Evolutionary conservation across 1,139 yeast species (phyloP).

Genomic region (Candida anutae): DNA sequence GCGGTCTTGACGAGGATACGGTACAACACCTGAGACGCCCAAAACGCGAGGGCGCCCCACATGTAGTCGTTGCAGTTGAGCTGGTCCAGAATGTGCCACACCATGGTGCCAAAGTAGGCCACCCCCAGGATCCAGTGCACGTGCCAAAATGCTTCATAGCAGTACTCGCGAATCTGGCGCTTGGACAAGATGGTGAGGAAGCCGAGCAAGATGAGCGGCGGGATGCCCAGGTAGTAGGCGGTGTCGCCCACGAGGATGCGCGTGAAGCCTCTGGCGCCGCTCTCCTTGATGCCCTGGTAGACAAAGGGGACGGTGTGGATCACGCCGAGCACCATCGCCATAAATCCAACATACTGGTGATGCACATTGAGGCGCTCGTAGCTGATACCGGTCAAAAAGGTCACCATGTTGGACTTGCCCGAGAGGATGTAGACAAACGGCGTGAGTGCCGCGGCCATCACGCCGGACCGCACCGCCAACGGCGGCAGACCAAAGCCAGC

Average conservation of each 20-base stretch:
- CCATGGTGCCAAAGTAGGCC: constrained; percentile 45
- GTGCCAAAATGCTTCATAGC: constrained; percentile 49
- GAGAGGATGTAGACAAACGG: constrained; percentile 46
- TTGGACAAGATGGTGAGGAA: constrained; percentile 42
- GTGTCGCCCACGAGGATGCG: constrained; percentile 10
- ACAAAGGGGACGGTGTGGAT: constrained; percentile 52
- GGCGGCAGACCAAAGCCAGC: constrained; percentile 60
- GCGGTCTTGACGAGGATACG: constrained; percentile 46
- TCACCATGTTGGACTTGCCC: constrained; percentile 46
- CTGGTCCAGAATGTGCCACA: constrained; percentile 39
- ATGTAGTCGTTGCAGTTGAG: constrained; percentile 40
- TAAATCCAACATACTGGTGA: constrained; percentile 44
- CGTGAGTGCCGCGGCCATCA: constrained; percentile 45
- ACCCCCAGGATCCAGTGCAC: constrained; percentile 54
- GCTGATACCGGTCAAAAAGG: constrained; percentile 46
- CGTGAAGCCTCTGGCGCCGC: constrained; percentile 30
- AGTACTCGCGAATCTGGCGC: constrained; percentile 31
- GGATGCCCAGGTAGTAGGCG: constrained; percentile 24
- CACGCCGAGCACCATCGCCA: constrained; percentile 40
- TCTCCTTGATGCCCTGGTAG: constrained; percentile 40
- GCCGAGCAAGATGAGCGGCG: constrained; percentile 40
- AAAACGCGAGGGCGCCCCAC: constrained; percentile 50
- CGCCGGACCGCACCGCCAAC: constrained; percentile 47
- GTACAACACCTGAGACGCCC: constrained; percentile 47
- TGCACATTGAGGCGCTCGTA: constrained; percentile 47